Percentiles rank a stretch among this genome's conserved stretches.
These are phyloP conservation scores for Achaetomiella virescens DNA, from an alignment of 495 filamentous ascomycete genomes.

Conservation along the genomic window DNA sequence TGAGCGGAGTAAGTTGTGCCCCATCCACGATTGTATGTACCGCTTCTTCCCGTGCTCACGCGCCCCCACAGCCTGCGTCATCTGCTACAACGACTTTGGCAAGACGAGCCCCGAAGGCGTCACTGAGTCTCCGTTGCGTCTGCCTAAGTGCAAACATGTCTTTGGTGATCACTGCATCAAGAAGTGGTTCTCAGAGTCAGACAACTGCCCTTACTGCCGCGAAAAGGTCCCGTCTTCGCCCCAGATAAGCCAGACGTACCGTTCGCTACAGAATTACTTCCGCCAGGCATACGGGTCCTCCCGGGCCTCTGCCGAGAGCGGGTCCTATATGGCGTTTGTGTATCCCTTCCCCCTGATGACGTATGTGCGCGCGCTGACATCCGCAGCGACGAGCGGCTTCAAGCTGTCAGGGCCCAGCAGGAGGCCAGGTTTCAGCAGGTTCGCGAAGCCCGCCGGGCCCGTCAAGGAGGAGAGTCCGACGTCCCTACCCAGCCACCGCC, in stretches of 20 bases:
- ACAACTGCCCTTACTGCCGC: conserved; percentile 53
- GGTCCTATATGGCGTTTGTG: too few species aligned
- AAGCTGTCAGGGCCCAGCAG: conserved; percentile 7
- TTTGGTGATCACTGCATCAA: conserved; percentile 56
- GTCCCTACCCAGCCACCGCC: conserved; percentile 11
- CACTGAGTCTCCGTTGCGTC: conserved; percentile 43
- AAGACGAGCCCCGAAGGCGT: conserved; percentile 45
- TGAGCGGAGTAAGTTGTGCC: conserved; percentile 40
- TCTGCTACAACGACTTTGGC: conserved; percentile 54
- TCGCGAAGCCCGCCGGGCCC: background rate
- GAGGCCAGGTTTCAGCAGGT: conserved; percentile 1
- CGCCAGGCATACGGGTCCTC: conserved; percentile 2
- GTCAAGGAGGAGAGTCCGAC: background rate
- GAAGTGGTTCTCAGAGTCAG: conserved; percentile 54
- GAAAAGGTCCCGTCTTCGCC: conserved; percentile 49
- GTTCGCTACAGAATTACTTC: conserved; percentile 19
- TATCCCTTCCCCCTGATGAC: too few species aligned
- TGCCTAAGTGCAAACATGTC: conserved; percentile 53
- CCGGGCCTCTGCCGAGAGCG: too few species aligned
- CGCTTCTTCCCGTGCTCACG: background rate
- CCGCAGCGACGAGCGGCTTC: conserved; percentile 2
- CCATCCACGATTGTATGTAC: background rate
- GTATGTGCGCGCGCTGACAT: too few species aligned
- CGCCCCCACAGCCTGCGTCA: conserved; percentile 41
- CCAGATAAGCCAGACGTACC: conserved; percentile 4